A percentile compares a stretch with the other conserved stretches of the same genome.
Conservation (phyloP, 352 stramenopile genomes). For the Globisporangium megalacanthum region DNA sequence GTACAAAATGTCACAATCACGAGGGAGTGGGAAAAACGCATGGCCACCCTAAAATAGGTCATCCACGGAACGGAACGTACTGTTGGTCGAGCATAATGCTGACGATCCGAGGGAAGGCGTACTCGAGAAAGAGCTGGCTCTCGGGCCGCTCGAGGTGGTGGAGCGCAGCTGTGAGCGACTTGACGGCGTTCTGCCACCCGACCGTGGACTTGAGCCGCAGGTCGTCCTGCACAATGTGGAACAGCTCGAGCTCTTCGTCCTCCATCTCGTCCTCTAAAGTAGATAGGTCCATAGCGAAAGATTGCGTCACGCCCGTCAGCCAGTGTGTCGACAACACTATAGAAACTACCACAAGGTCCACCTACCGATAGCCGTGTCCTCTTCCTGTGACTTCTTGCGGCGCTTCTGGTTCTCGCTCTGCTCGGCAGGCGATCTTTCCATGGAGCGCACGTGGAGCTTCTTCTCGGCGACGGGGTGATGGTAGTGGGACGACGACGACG, state of each 20-base stretch:
- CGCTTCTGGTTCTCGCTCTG: slow-evolving; percentile 57
- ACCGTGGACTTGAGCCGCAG: slow-evolving; percentile 86
- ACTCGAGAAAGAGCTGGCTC: slow-evolving; percentile 73
- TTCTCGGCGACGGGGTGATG: slow-evolving; percentile 20
- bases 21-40: too few relatives aligned
- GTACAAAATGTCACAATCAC: slow-evolving; percentile 10
- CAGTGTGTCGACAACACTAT: too few relatives aligned
- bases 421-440: slow-evolving; percentile 42
- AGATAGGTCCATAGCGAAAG: not conserved
- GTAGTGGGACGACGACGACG: too few relatives aligned
- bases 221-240: slow-evolving; percentile 80
- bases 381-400: slow-evolving; percentile 56
- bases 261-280: slow-evolving; percentile 54
- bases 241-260: slow-evolving; percentile 80
- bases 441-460: slow-evolving; percentile 55
- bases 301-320: not conserved
- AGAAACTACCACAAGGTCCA: not conserved
- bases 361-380: slow-evolving; percentile 23
- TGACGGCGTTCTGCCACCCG: slow-evolving; percentile 87
- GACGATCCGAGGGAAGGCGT: slow-evolving; percentile 73
- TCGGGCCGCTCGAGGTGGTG: slow-evolving; percentile 62
- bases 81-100: slow-evolving; percentile 90
- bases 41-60: too few relatives aligned
- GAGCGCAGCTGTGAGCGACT: slow-evolving; percentile 72
- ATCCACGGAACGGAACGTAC: slow-evolving; percentile 31